These are phyloP conservation scores for Globisporangium paddicum DNA, from an alignment of 352 stramenopile species.

Conservation along the genomic window DNA sequence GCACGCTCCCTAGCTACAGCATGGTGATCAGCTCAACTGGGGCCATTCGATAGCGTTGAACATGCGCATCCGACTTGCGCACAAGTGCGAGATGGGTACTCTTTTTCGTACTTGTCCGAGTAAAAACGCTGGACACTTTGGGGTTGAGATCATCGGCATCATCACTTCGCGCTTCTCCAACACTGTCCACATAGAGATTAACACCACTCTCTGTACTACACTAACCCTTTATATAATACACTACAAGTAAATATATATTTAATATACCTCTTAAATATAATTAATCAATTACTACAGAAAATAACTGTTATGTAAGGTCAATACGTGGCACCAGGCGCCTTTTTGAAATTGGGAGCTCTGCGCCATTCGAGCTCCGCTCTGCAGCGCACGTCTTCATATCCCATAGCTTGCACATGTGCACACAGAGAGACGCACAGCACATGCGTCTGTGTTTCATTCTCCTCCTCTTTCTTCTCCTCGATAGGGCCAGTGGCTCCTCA, in stretches of 20 bases:
- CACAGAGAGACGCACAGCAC: not conserved
- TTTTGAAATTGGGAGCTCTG: not conserved
- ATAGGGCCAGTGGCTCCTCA: not conserved
- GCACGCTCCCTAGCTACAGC: not conserved
- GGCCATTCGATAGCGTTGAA: no score
- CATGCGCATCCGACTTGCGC: not conserved
- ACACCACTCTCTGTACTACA: not conserved
- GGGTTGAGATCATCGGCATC: not conserved
- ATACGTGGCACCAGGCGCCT: not conserved
- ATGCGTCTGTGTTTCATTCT: not conserved
- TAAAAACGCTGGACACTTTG: not conserved
- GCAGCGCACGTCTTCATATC: not conserved
- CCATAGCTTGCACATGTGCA: not conserved
- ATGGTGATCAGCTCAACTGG: not conserved
- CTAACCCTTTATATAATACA: not conserved
- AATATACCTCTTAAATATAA: not conserved
- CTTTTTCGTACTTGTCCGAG: slow-evolving; percentile 8
- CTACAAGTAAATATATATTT: not conserved
- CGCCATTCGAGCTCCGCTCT: not conserved
- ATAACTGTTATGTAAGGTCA: not conserved
- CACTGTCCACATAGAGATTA: not conserved
- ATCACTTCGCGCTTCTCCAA: not conserved
- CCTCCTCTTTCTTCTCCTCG: no score
- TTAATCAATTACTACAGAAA: not conserved
- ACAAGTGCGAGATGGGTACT: not conserved